Conservation (phyloP, 352 stramenopile genomes). For the Phytophthora fragariae region DNA sequence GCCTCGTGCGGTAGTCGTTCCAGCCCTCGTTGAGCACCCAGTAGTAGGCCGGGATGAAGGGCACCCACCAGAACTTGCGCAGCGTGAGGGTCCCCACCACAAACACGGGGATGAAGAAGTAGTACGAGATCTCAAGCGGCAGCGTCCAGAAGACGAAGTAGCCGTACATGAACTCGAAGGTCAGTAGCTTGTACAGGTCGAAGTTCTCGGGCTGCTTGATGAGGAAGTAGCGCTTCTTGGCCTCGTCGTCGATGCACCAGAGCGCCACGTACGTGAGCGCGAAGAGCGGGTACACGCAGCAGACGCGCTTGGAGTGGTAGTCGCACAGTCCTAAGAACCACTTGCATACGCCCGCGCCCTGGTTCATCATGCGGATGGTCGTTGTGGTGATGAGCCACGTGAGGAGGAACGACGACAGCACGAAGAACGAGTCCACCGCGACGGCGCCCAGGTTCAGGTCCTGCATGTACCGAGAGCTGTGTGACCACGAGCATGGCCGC, state of each 20-base stretch:
- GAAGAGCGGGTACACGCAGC: conserved; percentile 61
- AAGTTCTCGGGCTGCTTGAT: conserved; percentile 34
- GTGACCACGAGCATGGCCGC: conserved; percentile 40
- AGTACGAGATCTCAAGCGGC: conserved; percentile 60
- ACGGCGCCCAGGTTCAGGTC: conserved; percentile 45
- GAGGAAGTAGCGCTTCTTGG: conserved; percentile 43
- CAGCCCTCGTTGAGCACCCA: conserved; percentile 42
- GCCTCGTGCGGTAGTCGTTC: conserved; percentile 36
- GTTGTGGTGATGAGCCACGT: conserved; percentile 68
- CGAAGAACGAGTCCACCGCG: conserved; percentile 63
- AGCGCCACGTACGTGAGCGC: conserved; percentile 42
- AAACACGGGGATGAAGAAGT: conserved; percentile 58
- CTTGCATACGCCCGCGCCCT: conserved; percentile 29
- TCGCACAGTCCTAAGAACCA: conserved; percentile 47
- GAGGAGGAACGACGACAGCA: conserved; percentile 62
- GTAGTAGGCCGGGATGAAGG: conserved; percentile 37
- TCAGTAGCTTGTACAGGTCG: conserved; percentile 49
- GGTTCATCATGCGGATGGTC: conserved; percentile 36
- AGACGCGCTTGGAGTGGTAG: conserved; percentile 55
- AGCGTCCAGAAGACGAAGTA: conserved; percentile 66
- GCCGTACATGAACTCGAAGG: conserved; percentile 47
- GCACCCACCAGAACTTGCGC: conserved; percentile 46
- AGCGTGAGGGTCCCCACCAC: conserved; percentile 31
- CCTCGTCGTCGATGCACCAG: conserved; percentile 38
- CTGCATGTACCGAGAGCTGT: conserved; percentile 47